These are phyloP conservation scores for Eremothecium cymbalariae DNA, from an alignment of 1,139 yeast species.

Conservation along the genomic window DNA sequence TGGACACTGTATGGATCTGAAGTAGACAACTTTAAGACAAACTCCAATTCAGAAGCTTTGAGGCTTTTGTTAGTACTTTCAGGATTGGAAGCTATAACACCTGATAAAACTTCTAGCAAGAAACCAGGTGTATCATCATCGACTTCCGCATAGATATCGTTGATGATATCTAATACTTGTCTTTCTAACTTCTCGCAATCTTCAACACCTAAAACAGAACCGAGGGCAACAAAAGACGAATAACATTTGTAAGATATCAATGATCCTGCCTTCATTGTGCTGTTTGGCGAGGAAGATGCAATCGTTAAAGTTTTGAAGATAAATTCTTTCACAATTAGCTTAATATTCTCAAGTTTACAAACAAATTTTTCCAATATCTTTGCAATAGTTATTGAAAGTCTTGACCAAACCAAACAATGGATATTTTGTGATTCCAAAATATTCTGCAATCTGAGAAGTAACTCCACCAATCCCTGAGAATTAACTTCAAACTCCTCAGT, in stretches of 20 bases:
- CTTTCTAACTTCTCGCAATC: conserved; percentile 30
- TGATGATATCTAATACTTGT: conserved; percentile 35
- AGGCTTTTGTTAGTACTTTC: conserved; percentile 28
- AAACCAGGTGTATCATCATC: conserved; percentile 78
- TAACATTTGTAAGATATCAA: conserved; percentile 51
- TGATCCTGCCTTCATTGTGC: conserved; percentile 39
- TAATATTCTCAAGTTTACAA: conserved; percentile 30
- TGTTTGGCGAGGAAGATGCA: conserved; percentile 21
- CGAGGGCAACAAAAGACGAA: conserved; percentile 40
- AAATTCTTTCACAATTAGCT: conserved; percentile 36
- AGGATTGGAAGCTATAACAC: conserved; percentile 39
- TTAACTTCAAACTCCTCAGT: conserved; percentile 15
- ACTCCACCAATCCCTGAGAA: conserved; percentile 1
- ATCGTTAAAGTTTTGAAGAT: conserved; percentile 35
- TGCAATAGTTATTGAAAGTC: conserved; percentile 47
- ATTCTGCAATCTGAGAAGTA: not conserved
- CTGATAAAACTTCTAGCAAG: conserved; percentile 60
- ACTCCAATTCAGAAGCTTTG: conserved; percentile 39
- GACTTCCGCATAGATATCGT: conserved; percentile 49
- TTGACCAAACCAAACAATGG: conserved; percentile 32
- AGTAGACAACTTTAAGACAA: conserved; percentile 57
- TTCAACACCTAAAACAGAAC: conserved; percentile 23
- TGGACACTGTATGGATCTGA: conserved; percentile 72
- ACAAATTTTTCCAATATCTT: conserved; percentile 48
- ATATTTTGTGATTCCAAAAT: not conserved